phyloP scores from a whole-genome alignment of 345 rosid genomes.

The Acer yangbiense region DNA sequence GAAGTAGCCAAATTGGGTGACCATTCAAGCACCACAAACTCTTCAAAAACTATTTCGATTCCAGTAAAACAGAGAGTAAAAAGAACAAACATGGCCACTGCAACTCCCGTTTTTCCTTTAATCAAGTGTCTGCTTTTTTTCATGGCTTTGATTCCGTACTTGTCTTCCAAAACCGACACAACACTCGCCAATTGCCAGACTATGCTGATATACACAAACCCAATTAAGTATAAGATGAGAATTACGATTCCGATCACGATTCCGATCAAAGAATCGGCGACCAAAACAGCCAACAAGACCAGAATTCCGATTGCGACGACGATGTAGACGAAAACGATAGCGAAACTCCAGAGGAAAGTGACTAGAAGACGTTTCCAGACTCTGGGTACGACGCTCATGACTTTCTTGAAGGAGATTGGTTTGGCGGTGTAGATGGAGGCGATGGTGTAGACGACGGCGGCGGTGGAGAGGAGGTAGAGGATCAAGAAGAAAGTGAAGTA shows the following conservation, averaged over 20 bases:
- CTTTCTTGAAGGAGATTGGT: constrained; percentile 39
- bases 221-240: constrained; percentile 16
- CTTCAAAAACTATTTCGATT: constrained; percentile 22
- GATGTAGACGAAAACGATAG: constrained; percentile 33
- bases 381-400: constrained; percentile 39
- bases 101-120: constrained; percentile 41
- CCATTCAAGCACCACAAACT: constrained; percentile 7
- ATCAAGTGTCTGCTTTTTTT: constrained; percentile 40
- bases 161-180: constrained; percentile 56
- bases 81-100: constrained; percentile 24
- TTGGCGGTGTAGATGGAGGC: constrained; percentile 46
- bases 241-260: background rate
- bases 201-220: constrained; percentile 42
- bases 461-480: constrained; percentile 46
- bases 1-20: background rate
- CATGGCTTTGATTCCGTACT: constrained; percentile 50
- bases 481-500: constrained; percentile 40
- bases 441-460: constrained; percentile 45
- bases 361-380: constrained; percentile 56
- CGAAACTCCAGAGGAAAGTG: constrained; percentile 44
- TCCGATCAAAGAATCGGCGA: background rate
- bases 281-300: background rate
- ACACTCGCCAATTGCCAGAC: constrained; percentile 57
- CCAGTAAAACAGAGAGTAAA: constrained; percentile 13
- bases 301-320: constrained; percentile 9